These are phyloP conservation scores for Syzygium jambos DNA, from an alignment of 345 rosid species.

Conservation along the genomic window DNA sequence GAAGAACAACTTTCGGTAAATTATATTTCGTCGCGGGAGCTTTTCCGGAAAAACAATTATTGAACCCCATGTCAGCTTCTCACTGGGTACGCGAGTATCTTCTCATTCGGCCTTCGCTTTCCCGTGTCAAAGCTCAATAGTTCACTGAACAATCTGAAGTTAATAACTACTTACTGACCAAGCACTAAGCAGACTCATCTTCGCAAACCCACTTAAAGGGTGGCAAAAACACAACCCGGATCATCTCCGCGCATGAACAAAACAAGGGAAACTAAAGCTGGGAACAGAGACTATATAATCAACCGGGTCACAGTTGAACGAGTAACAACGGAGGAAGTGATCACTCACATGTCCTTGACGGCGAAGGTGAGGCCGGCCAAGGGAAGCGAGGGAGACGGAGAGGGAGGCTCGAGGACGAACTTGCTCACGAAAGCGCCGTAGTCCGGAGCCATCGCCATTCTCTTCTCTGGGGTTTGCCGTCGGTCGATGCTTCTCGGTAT, in stretches of 20 bases:
- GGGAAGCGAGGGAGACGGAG: conserved; percentile 41
- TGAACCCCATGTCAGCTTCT: not conserved
- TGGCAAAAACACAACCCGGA: not conserved
- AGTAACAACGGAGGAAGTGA: not conserved
- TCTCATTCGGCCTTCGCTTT: not conserved
- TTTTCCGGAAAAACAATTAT: too few species aligned
- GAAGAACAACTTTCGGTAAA: too few species aligned
- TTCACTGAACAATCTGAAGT: not conserved
- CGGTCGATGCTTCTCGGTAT: not conserved
- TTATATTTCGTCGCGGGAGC: too few species aligned
- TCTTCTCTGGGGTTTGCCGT: not conserved
- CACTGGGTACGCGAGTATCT: not conserved
- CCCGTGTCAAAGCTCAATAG: not conserved
- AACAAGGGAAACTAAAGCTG: not conserved
- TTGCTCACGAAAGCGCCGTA: conserved; percentile 87
- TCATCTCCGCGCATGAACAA: not conserved
- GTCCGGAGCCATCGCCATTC: conserved; percentile 44
- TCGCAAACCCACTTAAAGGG: not conserved
- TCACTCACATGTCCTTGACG: conserved; percentile 72
- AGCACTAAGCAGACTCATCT: not conserved
- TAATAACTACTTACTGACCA: not conserved
- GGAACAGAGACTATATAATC: not conserved
- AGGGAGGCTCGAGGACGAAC: conserved; percentile 31
- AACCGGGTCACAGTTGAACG: not conserved
- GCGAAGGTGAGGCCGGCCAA: conserved; percentile 67